A percentile compares a stretch with the other conserved stretches of the same genome.
Evolutionary conservation across 164 flowering plant genomes (phyloP).

Genomic region (Vitis cinerea): DNA sequence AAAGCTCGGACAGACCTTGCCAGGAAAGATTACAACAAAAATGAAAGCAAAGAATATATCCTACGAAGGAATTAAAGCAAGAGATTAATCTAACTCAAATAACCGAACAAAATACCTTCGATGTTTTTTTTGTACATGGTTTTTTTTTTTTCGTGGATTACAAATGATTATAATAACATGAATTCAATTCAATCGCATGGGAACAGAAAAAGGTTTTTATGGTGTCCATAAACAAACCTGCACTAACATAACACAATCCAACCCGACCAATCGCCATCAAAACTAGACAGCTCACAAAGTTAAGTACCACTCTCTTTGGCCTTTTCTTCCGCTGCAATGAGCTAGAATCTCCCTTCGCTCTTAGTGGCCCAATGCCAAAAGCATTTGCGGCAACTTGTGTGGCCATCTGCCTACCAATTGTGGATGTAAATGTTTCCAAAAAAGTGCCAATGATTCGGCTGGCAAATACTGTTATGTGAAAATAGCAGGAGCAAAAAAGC

Average conservation of each 20-base stretch:
- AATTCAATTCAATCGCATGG: neutral
- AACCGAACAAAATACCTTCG: no score
- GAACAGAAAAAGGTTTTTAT: neutral
- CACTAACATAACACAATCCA: slow-evolving; percentile 4
- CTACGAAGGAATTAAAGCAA: no score
- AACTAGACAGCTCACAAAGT: slow-evolving; percentile 14
- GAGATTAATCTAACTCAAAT: no score
- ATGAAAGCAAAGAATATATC: no score
- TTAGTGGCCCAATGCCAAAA: slow-evolving; percentile 4
- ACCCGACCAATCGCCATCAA: slow-evolving; percentile 4
- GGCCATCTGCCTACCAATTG: slow-evolving; percentile 2
- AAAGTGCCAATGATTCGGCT: slow-evolving; percentile 3
- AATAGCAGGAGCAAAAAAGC: neutral
- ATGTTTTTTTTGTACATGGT: slow-evolving; percentile 3
- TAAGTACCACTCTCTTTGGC: slow-evolving; percentile 1
- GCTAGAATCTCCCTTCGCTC: neutral
- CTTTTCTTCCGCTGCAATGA: neutral
- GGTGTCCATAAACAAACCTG: slow-evolving; percentile 12
- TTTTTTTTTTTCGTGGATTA: no score
- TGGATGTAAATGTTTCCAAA: slow-evolving; percentile 3
- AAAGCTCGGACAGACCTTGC: no score
- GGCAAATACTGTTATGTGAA: neutral
- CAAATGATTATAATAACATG: neutral
- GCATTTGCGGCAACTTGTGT: slow-evolving; percentile 2
- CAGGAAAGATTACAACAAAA: no score